A percentile compares a stretch with the other conserved stretches of the same genome.
Conservation (phyloP, 2,329 filamentous ascomycete genomes). For the Leptosphaerulina australis region DNA sequence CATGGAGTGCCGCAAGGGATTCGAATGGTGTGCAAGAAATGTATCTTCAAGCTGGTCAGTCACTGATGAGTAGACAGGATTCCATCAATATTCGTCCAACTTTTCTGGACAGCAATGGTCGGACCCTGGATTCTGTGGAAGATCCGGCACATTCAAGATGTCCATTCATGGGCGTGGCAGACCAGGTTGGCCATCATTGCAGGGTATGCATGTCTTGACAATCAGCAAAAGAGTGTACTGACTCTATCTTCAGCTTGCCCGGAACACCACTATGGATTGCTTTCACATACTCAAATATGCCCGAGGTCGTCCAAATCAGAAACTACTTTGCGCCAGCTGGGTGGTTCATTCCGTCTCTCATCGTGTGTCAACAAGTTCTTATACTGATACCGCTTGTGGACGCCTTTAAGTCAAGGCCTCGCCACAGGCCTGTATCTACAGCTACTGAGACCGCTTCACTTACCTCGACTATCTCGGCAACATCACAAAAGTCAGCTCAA, state of each 20-base stretch:
- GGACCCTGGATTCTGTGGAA: constrained; percentile 49
- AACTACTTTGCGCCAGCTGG: constrained; percentile 44
- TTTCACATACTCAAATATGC: constrained; percentile 42
- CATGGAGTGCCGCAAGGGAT: constrained; percentile 57
- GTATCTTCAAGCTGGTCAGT: background rate
- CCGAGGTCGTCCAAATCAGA: constrained; percentile 33
- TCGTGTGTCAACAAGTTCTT: constrained; percentile 47
- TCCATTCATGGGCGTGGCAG: constrained; percentile 50
- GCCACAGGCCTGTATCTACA: constrained; percentile 26
- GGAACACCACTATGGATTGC: constrained; percentile 48
- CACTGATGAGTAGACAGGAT: constrained; percentile 34
- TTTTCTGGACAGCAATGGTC: constrained; percentile 46
- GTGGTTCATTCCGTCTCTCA: constrained; percentile 47
- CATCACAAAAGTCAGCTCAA: constrained; percentile 30
- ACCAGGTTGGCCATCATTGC: constrained; percentile 47
- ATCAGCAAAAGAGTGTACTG: constrained; percentile 17
- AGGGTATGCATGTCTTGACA: constrained; percentile 31
- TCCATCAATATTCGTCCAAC: constrained; percentile 46
- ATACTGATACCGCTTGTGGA: constrained; percentile 46
- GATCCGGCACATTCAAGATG: constrained; percentile 45
- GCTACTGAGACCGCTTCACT: constrained; percentile 37
- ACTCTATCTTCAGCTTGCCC: constrained; percentile 37
- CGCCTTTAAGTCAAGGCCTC: constrained; percentile 30
- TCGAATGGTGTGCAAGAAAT: constrained; percentile 64
- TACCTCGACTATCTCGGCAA: constrained; percentile 30